Base-by-base conservation (phyloP, 768 basidiomycete genomes). In the Rhodotorula babjevae region DNA sequence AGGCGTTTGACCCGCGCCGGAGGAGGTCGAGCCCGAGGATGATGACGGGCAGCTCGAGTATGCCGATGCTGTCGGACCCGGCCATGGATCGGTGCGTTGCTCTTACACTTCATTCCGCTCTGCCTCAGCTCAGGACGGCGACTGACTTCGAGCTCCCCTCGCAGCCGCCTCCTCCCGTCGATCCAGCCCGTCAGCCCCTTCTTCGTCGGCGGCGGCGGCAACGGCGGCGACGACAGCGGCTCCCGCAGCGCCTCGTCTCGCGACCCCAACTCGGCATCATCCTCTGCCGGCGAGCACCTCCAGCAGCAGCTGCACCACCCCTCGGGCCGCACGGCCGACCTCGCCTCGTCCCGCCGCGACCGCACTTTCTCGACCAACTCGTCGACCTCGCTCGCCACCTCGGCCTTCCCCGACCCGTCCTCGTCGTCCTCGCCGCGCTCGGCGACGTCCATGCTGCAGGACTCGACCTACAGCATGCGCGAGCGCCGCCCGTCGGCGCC, bases 161-260 rank as follows among this genome's bases (percentile, higher is more conserved):
- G 31, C 63, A 60, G 65, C 5, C 65, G 71, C 7, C 62, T 72
- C 61, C 44, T 72, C 6, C 62, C 71, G 2, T 25, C 71, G 15
- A 62, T 72, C 55, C 44, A 61, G 31, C 71, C 71, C 29, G 65
- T 72, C 57, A 67, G 65, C 23, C 71, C 71, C 21, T 62, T 72
- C 53, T 63, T 60, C 19, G 56, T 33, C 8, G 58, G 36, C 21
- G 57, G 23, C 31, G 33, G 23, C 33, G 57, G 31, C 29, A 29
- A 42, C 14, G 18, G 44, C 44, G 44, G 44, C 56, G 56, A n/a
- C 31, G 56, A 33, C 16, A 16, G 31, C 31, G 56, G 14, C 8
- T 14, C 44, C 44, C 27, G 25, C 25, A 25, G 50, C 50, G 27
- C 50, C 23, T 25, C 50, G 23, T 25, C 25, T 8, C 47, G 47